phyloP scores from a whole-genome alignment of 495 filamentous ascomycete genomes.

The Penicillium cinerascens region DNA sequence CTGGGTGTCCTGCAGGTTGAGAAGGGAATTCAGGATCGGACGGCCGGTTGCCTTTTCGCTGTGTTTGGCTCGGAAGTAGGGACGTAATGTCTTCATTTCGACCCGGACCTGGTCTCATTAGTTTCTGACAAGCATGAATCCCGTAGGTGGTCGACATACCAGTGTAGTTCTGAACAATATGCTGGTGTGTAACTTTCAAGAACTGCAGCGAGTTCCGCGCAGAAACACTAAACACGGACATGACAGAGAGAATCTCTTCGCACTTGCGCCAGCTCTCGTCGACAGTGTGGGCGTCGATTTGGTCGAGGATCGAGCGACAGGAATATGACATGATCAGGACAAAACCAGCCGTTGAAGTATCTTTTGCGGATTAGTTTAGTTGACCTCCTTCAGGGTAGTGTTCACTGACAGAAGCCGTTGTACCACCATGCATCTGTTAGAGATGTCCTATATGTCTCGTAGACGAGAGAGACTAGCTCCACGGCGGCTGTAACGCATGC shows the following conservation, averaged over 20 bases:
- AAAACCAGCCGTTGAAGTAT: slow-evolving; percentile 41
- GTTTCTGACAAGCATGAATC: not conserved
- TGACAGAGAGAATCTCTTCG: slow-evolving; percentile 24
- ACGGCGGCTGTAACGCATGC: slow-evolving; percentile 39
- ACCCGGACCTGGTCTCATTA: not conserved
- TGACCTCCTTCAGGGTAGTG: not conserved
- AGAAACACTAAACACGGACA: slow-evolving; percentile 30
- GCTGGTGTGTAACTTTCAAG: slow-evolving; percentile 24
- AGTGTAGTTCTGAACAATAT: slow-evolving; percentile 22
- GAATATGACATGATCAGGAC: slow-evolving; percentile 39
- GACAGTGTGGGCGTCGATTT: slow-evolving; percentile 13
- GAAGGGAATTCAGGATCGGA: not conserved
- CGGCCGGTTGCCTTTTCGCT: not conserved
- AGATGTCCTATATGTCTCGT: slow-evolving; percentile 35
- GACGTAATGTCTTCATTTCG: slow-evolving; percentile 1
- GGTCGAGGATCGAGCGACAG: slow-evolving; percentile 23
- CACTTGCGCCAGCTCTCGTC: slow-evolving; percentile 30
- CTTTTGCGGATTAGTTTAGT: slow-evolving; percentile 12
- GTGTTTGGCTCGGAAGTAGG: not conserved
- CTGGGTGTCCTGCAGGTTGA: slow-evolving; percentile 1
- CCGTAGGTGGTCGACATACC: slow-evolving; percentile 12
- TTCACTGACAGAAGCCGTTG: slow-evolving; percentile 41
- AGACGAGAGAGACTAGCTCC: slow-evolving; percentile 36
- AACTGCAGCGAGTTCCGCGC: slow-evolving; percentile 34
- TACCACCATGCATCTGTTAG: slow-evolving; percentile 47